phyloP scores from a whole-genome alignment of 352 stramenopile genomes.

The Phytophthora pisi region DNA sequence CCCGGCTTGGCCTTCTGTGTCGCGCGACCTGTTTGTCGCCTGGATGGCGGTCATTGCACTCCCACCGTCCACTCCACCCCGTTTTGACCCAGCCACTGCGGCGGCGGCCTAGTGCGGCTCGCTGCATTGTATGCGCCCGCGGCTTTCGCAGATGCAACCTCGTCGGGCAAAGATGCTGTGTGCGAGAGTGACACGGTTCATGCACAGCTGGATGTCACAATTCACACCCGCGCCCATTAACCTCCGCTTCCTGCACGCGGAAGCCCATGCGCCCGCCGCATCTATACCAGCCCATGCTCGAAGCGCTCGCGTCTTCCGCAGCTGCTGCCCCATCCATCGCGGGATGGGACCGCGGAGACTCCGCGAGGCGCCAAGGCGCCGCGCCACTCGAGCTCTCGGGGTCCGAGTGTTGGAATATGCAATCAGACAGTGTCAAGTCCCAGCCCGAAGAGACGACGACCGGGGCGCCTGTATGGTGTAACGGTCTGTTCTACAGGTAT shows the following conservation, averaged over 20 bases:
- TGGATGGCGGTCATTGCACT: too few relatives aligned
- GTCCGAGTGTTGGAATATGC: too few relatives aligned
- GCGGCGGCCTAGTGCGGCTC: too few relatives aligned
- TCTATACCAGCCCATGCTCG: constrained; percentile 25
- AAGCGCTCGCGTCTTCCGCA: constrained; percentile 10
- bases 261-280: constrained; percentile 6
- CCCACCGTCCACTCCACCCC: too few relatives aligned
- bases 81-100: too few relatives aligned
- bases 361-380: constrained; percentile 3
- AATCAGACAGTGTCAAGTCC: too few relatives aligned
- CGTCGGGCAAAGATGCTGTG: constrained; percentile 18
- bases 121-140: not conserved
- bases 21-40: too few relatives aligned
- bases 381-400: too few relatives aligned
- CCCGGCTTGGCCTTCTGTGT: too few relatives aligned
- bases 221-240: constrained; percentile 25
- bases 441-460: too few relatives aligned
- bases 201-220: constrained; percentile 28
- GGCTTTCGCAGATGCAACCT: constrained; percentile 3
- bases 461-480: too few relatives aligned
- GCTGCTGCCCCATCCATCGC: constrained; percentile 27
- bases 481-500: too few relatives aligned
- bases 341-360: constrained; percentile 24
- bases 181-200: constrained; percentile 30
- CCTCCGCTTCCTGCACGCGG: not conserved